phyloP scores from a whole-genome alignment of 352 stramenopile species.

The Phytopythium oedochilum region DNA sequence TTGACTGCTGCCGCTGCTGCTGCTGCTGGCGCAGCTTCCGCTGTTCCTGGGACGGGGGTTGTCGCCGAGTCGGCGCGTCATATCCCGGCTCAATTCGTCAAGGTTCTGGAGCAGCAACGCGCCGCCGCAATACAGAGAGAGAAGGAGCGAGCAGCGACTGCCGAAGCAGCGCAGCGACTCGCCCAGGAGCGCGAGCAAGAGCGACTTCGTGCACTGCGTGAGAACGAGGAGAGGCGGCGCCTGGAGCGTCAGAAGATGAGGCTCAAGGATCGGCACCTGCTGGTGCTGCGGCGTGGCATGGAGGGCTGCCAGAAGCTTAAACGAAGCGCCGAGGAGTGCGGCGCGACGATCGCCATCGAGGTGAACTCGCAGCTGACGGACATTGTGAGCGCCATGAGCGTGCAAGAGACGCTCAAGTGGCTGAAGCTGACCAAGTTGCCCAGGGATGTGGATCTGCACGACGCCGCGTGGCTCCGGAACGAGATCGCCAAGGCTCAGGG shows the following conservation, averaged over 20 bases:
- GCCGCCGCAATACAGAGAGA: constrained; percentile 6
- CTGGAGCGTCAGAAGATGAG: constrained; percentile 41
- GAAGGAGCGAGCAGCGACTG: background rate
- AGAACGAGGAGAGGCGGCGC: constrained; percentile 19
- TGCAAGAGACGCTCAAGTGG: constrained; percentile 58
- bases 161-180: constrained; percentile 3
- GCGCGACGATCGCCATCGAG: constrained; percentile 69
- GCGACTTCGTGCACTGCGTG: constrained; percentile 13
- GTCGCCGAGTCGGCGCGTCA: constrained; percentile 6
- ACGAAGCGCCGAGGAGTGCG: constrained; percentile 43
- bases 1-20: background rate
- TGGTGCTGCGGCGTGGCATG: constrained; percentile 70
- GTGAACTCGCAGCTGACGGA: constrained; percentile 74
- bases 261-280: constrained; percentile 49
- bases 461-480: constrained; percentile 62
- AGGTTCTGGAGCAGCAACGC: constrained; percentile 7
- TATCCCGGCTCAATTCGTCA: constrained; percentile 12
- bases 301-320: constrained; percentile 70
- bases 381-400: constrained; percentile 67
- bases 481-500: constrained; percentile 66
- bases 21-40: background rate
- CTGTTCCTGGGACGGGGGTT: constrained; percentile 1
- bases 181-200: constrained; percentile 9
- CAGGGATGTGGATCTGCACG: constrained; percentile 58
- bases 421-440: constrained; percentile 65